Base-by-base conservation (phyloP, 495 filamentous ascomycete species). In the Penicillium flavigenum region DNA sequence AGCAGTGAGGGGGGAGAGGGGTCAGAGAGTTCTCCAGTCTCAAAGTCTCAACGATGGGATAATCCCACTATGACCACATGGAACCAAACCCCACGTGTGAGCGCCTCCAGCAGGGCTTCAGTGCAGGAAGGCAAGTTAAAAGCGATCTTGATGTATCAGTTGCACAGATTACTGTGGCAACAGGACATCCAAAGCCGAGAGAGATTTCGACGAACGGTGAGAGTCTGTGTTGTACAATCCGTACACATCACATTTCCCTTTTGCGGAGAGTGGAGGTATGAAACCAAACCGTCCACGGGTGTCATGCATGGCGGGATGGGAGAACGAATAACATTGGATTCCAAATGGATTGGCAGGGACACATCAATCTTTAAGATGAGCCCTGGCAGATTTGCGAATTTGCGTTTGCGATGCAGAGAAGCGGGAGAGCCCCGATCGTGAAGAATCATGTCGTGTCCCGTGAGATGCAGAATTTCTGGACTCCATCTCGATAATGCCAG, bases 241-340 rank as follows among this genome's bases (percentile, higher is more conserved):
- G 32, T 61, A 67, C 53, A 62, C 49, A 60, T 67, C 64, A 67
- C 62, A 67, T 62, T 64, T 57, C 17, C 45, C 16, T 24, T 5
- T 17, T 16, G 62, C 51, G 43, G 55, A 55, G 55, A 8, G 62
- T 47, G 43, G 55, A 54, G 47, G 26, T 39, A 50, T 38, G 47
- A 38, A 38, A 50, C 32, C 29, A 38, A 53, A 61, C 22, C 19
- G 54, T 26, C 24, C 24, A 5, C 24, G 24, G 24, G 24, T 57
- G 47, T 50, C 14, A 20, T 38, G 47, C 32, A 50, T 50, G 47
- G 12, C 20, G 47, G 32, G 47, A 50, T 38, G 17, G 11, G 47
- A 38, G 32, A 50, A 50, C 6, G 11, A 51, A 47, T 60, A 6
- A n/a, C 38, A 16, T 39, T 22, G 27, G 14, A 27, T 36, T 22